Conservation (phyloP, 2,329 filamentous ascomycete genomes). For the Colletotrichum tofieldiae region DNA sequence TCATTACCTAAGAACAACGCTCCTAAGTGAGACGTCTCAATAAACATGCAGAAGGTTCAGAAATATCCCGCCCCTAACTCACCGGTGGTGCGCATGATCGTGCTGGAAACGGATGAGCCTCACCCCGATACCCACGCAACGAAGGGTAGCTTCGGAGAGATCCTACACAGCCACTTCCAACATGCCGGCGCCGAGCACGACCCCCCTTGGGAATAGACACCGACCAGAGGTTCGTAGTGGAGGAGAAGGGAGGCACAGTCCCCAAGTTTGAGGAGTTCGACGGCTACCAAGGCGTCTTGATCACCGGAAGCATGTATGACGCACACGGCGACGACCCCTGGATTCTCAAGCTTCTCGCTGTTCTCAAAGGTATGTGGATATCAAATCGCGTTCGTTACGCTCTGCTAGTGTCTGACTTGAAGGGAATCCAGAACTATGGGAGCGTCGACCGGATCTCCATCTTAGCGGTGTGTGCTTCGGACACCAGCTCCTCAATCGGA, state of each 20-base stretch:
- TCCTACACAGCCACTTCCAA: conserved; percentile 67
- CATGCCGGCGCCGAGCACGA: conserved; percentile 67
- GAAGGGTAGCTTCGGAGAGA: conserved; percentile 68
- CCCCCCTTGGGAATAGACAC: conserved; percentile 70
- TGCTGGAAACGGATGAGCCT: conserved; percentile 72
- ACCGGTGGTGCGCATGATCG: conserved; percentile 58
- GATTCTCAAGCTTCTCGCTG: conserved; percentile 79
- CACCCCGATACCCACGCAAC: conserved; percentile 65
- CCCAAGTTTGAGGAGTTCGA: conserved; percentile 67
- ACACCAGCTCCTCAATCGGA: conserved; percentile 83
- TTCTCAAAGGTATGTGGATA: conserved; percentile 59
- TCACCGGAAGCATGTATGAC: conserved; percentile 80
- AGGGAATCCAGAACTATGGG: conserved; percentile 61
- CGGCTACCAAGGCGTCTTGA: conserved; percentile 79
- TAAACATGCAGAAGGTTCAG: conserved; percentile 18
- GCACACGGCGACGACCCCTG: conserved; percentile 80
- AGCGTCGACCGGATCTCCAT: conserved; percentile 64
- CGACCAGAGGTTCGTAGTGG: conserved; percentile 68
- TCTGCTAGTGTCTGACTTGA: not conserved
- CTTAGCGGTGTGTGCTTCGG: conserved; percentile 87
- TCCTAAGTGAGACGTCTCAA: not conserved
- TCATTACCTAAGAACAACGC: not conserved
- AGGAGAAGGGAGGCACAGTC: conserved; percentile 63
- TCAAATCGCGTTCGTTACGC: too few species aligned
- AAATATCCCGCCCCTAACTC: conserved; percentile 36